phyloP scores from a whole-genome alignment of 1,284 basidiomycete genomes.

The Ceratobasidium sp. region DNA sequence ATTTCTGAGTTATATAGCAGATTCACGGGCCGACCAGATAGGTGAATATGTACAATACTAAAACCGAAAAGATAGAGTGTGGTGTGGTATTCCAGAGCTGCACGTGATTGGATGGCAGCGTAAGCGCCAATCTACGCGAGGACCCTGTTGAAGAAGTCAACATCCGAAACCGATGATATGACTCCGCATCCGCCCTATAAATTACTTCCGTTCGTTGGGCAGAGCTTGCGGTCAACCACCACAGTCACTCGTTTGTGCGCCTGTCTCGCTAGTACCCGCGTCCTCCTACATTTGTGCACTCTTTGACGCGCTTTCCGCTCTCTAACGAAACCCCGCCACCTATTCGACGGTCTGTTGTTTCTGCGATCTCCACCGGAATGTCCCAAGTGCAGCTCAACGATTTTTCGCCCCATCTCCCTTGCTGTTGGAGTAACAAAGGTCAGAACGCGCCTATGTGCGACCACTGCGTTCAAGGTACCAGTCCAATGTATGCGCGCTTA shows the following conservation, averaged over 20 bases:
- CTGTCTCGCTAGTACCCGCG: not conserved
- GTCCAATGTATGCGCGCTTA: slow-evolving; percentile 13
- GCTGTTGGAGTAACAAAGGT: not conserved
- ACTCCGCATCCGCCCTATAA: slow-evolving; percentile 9
- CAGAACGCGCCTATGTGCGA: not conserved
- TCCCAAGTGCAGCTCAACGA: slow-evolving; percentile 1
- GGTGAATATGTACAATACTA: not conserved
- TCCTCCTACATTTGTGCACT: not conserved
- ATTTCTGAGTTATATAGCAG: not conserved
- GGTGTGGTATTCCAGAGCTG: not conserved
- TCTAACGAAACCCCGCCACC: not conserved
- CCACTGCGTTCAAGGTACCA: slow-evolving; percentile 9
- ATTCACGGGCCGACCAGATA: not conserved
- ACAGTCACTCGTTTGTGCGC: not conserved
- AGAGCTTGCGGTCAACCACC: slow-evolving; percentile 17
- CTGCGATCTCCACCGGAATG: not conserved
- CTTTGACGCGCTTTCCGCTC: slow-evolving; percentile 1
- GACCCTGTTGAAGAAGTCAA: slow-evolving; percentile 39
- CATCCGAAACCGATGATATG: not conserved
- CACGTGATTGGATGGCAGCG: slow-evolving; percentile 12
- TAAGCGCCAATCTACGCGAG: not conserved
- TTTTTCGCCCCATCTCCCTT: not conserved
- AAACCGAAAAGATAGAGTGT: not conserved
- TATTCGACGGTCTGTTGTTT: not conserved
- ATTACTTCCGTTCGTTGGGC: slow-evolving; percentile 8